phyloP scores from a whole-genome alignment of 805 yeast species.

The Suhomyces tanzawaensis region DNA sequence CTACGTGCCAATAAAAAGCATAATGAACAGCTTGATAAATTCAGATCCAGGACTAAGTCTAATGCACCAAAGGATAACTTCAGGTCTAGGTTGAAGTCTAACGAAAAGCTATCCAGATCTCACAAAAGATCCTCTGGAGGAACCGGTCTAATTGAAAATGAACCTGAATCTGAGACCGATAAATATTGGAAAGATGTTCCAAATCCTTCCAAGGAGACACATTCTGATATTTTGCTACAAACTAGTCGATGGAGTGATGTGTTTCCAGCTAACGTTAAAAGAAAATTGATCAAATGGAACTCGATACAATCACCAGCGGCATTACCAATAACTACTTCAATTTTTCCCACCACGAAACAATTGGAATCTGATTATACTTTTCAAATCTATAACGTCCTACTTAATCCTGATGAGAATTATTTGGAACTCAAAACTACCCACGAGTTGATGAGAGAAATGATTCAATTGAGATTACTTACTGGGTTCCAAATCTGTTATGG shows the following conservation, averaged over 20 bases:
- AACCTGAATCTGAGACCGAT: slow-evolving; percentile 1
- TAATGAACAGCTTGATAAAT: neutral
- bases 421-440: slow-evolving; percentile 48
- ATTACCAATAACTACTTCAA: slow-evolving; percentile 74
- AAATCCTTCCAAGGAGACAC: slow-evolving; percentile 74
- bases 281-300: slow-evolving; percentile 83
- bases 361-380: slow-evolving; percentile 72
- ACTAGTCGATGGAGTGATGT: slow-evolving; percentile 91
- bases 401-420: slow-evolving; percentile 54
- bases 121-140: slow-evolving; percentile 5
- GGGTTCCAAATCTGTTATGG: slow-evolving; percentile 93
- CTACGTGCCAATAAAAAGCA: neutral
- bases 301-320: slow-evolving; percentile 93
- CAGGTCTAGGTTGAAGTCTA: slow-evolving; percentile 1
- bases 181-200: slow-evolving; percentile 34
- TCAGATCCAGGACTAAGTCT: neutral
- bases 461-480: slow-evolving; percentile 71
- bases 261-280: slow-evolving; percentile 67
- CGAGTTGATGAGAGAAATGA: slow-evolving; percentile 80
- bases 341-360: slow-evolving; percentile 70
- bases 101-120: neutral
- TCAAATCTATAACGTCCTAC: slow-evolving; percentile 75
- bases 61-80: neutral
- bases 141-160: slow-evolving; percentile 1
- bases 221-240: slow-evolving; percentile 53